A percentile compares a stretch with the other conserved stretches of the same genome.
phyloP scores from a whole-genome alignment of 2,329 filamentous ascomycete genomes.

The Colletotrichum endophyticum region DNA sequence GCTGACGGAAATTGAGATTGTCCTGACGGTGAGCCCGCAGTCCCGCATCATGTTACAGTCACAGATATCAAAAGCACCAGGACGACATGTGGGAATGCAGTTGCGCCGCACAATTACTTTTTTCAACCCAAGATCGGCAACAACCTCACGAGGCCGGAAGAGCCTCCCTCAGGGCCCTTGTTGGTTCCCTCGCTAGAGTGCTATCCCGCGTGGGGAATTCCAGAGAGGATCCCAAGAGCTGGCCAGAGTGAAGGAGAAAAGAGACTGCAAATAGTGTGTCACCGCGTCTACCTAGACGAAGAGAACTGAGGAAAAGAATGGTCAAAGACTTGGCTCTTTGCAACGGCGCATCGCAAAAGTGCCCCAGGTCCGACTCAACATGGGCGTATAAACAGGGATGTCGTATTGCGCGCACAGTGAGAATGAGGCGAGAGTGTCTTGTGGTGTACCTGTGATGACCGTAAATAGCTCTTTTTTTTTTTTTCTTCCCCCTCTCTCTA shows the following conservation, averaged over 20 bases:
- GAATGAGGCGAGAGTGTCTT: neutral
- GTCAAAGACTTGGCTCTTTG: conserved; percentile 34
- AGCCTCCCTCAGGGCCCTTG: neutral
- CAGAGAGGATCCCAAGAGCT: neutral
- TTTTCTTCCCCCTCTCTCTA: neutral
- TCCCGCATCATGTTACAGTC: neutral
- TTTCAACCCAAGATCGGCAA: neutral
- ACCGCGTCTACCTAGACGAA: neutral
- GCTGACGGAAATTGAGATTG: conserved; percentile 7
- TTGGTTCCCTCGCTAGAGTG: conserved; percentile 13
- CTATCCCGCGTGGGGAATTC: neutral
- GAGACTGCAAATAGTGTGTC: neutral
- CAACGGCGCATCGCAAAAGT: conserved; percentile 8
- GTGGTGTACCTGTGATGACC: neutral
- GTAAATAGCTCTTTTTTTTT: neutral
- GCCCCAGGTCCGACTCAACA: neutral
- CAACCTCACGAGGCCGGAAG: neutral
- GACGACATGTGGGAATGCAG: neutral
- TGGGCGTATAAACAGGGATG: neutral
- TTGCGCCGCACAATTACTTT: neutral
- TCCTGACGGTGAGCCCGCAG: neutral
- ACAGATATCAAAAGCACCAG: neutral
- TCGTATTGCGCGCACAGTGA: neutral
- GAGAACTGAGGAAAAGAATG: conserved; percentile 18
- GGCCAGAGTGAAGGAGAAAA: neutral